Base-by-base conservation (phyloP, 805 yeast species). In the Nakazawaea siamensis region DNA sequence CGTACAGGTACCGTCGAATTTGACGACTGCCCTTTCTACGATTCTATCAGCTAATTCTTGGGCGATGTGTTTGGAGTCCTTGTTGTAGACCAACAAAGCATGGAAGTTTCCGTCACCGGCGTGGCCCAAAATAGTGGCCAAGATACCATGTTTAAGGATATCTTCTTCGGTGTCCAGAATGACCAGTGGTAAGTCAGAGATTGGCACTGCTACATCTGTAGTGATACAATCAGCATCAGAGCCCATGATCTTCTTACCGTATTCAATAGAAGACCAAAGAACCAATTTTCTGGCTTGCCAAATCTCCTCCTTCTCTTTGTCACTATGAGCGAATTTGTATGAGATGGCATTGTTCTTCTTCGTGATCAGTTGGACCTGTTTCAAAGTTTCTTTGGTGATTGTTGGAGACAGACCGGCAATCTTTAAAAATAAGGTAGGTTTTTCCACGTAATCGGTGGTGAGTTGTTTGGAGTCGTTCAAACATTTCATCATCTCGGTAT, bases 81-180 rank as follows among this genome's bases (percentile, higher is more conserved):
- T 63, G 34, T 55, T 55, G 54, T 74, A 75, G 5, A 73, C 49
- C 16, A 77, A 55, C 39, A 73, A 62, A 24, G 76, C 65, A 47
- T 78, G 86, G 57, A 78, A 79, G 51, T 78, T 78, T 31, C 85
- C 85, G 49, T 78, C 86, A 24, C 85, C 85, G 29, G 77, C 79
- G 50, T 78, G 86, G 14, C 84, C 84, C 31, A 78, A 64, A 21
- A 73, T 60, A 1, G 78, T 67, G 34, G 67, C 64, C 15, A 57
- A 46, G 32, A 71, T 51, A 0, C 73, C 71, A 27, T 66, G 60
- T 6, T 51, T 45, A 26, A 61, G 61, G 43, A 77, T 60, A 37
- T 76, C 82, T 10, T 56, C 54, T 43, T 74, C 67, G 4, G 83
- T 73, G 31, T 68, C 73, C 31, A 57, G 57, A 31, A 78, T 70